phyloP scores from a whole-genome alignment of 306 rosid genomes.

The Datisca glomerata region DNA sequence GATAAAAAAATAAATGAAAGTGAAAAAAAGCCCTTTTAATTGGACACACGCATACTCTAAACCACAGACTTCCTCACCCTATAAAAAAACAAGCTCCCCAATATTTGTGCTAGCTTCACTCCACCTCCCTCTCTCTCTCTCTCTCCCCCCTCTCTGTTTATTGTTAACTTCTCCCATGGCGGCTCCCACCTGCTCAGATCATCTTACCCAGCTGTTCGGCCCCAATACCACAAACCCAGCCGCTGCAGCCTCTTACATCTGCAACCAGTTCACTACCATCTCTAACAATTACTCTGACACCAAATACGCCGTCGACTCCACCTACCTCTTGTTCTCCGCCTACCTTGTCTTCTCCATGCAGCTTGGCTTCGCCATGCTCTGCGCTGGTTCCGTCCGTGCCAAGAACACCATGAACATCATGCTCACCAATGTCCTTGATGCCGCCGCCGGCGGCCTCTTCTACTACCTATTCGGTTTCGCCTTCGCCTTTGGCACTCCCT shows the following conservation, averaged over 20 bases:
- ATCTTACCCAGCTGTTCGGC: neutral
- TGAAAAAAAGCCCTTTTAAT: no score
- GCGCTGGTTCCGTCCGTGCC: no score
- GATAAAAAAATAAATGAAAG: no score
- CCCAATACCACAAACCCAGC: slow-evolving; percentile 6
- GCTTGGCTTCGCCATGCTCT: no score
- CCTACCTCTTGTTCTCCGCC: slow-evolving; percentile 12
- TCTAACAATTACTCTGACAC: slow-evolving; percentile 6
- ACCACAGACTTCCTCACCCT: no score
- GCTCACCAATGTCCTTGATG: slow-evolving; percentile 13
- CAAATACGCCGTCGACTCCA: slow-evolving; percentile 10
- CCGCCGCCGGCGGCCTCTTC: slow-evolving; percentile 12
- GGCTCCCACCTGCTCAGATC: slow-evolving; percentile 4
- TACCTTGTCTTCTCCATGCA: slow-evolving; percentile 13
- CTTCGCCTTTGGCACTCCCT: slow-evolving; percentile 8
- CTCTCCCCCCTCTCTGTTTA: no score
- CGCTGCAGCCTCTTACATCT: slow-evolving; percentile 7
- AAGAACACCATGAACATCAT: no score
- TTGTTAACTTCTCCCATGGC: slow-evolving; percentile 12
- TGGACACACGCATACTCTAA: no score
- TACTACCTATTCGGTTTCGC: slow-evolving; percentile 11
- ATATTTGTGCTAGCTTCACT: no score
- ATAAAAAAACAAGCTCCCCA: no score
- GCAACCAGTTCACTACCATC: slow-evolving; percentile 5
- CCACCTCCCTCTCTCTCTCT: no score